These are phyloP conservation scores for Chlorociboria aeruginascens DNA, from an alignment of 495 filamentous ascomycete genomes.

Conservation along the genomic window DNA sequence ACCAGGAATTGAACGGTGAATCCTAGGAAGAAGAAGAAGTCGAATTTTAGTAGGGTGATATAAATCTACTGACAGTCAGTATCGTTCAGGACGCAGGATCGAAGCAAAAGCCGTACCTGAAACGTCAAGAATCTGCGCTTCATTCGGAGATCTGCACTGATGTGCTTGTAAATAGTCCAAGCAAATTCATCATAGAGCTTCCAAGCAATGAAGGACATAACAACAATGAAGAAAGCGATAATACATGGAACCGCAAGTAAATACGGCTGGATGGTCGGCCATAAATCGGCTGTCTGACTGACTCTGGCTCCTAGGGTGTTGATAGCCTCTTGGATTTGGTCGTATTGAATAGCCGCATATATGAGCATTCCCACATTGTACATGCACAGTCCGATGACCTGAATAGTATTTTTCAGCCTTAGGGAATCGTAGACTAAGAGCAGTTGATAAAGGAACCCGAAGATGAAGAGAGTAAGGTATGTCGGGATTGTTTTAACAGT, in stretches of 20 bases:
- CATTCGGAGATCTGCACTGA: conserved; percentile 92
- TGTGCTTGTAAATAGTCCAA: conserved; percentile 99
- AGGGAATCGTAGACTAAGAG: conserved; percentile 86
- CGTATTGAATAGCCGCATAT: conserved; percentile 84
- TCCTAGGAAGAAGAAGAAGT: conserved; percentile 99
- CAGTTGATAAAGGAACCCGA: conserved; percentile 87
- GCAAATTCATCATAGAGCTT: conserved; percentile 97
- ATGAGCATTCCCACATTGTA: conserved; percentile 85
- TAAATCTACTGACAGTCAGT: conserved; percentile 60
- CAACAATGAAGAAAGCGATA: conserved; percentile 60
- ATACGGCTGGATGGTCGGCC: conserved; percentile 56
- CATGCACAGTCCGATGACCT: conserved; percentile 87
- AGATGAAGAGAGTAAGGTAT: conserved; percentile 92
- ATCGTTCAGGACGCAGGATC: not conserved
- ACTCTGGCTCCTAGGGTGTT: conserved; percentile 14
- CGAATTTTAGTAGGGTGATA: conserved; percentile 94
- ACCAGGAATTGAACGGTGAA: conserved; percentile 97
- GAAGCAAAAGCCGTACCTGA: conserved; percentile 47
- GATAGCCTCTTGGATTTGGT: conserved; percentile 72
- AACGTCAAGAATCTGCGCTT: conserved; percentile 93
- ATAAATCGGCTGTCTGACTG: conserved; percentile 36
- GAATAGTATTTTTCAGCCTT: conserved; percentile 93
- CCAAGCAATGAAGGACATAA: conserved; percentile 70
- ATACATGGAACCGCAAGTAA: conserved; percentile 78
- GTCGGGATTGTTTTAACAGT: conserved; percentile 65